Evolutionary conservation across 1,284 basidiomycete genomes (phyloP).

Genomic region (Dichomitus squalens): DNA sequence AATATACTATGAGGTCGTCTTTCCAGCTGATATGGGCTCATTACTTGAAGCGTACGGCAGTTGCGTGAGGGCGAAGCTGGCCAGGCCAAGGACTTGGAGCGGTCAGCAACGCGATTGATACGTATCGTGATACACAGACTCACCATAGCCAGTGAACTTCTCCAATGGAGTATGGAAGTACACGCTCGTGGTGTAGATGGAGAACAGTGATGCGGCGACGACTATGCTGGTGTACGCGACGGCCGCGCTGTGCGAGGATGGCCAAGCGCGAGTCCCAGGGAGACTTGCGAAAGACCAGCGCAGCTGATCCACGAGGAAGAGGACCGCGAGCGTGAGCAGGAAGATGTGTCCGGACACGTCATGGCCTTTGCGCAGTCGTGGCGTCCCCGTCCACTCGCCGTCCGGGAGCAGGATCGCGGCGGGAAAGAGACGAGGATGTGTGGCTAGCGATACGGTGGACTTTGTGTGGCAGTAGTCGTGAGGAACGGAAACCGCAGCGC

Average conservation of each 20-base stretch:
- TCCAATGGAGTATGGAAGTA: conserved; percentile 92
- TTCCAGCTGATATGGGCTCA: no score
- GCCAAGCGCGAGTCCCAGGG: conserved; percentile 32
- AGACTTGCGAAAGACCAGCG: conserved; percentile 43
- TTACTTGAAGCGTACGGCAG: no score
- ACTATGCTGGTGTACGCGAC: conserved; percentile 50
- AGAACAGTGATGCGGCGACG: conserved; percentile 74
- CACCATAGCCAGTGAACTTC: conserved; percentile 84
- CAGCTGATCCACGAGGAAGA: conserved; percentile 83
- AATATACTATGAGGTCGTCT: no score
- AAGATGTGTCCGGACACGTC: conserved; percentile 96
- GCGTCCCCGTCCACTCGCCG: conserved; percentile 47
- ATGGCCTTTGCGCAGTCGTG: conserved; percentile 78
- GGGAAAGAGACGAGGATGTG: conserved; percentile 70
- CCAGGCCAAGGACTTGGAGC: conserved; percentile 12
- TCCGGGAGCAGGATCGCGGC: conserved; percentile 41
- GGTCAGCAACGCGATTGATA: neutral
- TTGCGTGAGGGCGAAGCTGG: conserved; percentile 10
- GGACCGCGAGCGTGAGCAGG: conserved; percentile 81
- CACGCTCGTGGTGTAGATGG: conserved; percentile 79
- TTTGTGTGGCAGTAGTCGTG: conserved; percentile 60
- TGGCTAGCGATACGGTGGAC: conserved; percentile 53
- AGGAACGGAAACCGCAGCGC: conserved; percentile 54
- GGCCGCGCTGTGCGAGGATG: conserved; percentile 47
- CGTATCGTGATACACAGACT: conserved; percentile 34